Conservation (phyloP, 768 basidiomycete species). For the Mycena vitilis region DNA sequence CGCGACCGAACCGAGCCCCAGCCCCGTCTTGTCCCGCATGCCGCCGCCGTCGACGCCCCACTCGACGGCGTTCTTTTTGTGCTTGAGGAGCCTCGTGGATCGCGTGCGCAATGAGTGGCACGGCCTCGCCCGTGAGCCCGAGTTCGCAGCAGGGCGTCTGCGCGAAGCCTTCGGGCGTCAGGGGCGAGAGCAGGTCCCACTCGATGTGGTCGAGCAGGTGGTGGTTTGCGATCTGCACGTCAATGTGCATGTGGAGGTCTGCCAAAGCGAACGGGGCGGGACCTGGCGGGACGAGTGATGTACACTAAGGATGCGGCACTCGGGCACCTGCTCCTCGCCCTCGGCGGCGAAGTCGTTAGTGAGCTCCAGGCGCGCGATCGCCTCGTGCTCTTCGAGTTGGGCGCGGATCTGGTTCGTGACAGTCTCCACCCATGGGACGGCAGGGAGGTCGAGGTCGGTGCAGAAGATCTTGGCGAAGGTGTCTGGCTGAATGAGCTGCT, state of each 20-base stretch:
- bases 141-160: conserved; percentile 84
- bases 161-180: conserved; percentile 91
- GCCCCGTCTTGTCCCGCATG: conserved; percentile 84
- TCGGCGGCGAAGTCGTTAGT: conserved; percentile 57
- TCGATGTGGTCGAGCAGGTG: conserved; percentile 96
- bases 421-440: conserved; percentile 72
- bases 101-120: conserved; percentile 91
- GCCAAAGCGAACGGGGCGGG: neutral
- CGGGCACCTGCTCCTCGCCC: conserved; percentile 69
- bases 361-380: conserved; percentile 82
- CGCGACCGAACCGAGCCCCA: conserved; percentile 80
- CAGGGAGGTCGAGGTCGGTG: conserved; percentile 84
- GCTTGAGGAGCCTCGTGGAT: conserved; percentile 92
- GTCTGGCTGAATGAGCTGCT: conserved; percentile 86
- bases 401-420: conserved; percentile 89
- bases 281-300: too few species aligned
- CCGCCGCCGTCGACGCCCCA: conserved; percentile 84
- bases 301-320: conserved; percentile 86
- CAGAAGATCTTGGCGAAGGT: conserved; percentile 90
- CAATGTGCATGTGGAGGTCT: conserved; percentile 69
- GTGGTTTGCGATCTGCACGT: conserved; percentile 94
- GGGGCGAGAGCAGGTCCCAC: conserved; percentile 95
- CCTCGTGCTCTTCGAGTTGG: conserved; percentile 92
- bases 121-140: conserved; percentile 87
- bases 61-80: conserved; percentile 95